These are phyloP conservation scores for Lipomyces anomalus DNA, from an alignment of 805 yeast genomes.

Conservation along the genomic window DNA sequence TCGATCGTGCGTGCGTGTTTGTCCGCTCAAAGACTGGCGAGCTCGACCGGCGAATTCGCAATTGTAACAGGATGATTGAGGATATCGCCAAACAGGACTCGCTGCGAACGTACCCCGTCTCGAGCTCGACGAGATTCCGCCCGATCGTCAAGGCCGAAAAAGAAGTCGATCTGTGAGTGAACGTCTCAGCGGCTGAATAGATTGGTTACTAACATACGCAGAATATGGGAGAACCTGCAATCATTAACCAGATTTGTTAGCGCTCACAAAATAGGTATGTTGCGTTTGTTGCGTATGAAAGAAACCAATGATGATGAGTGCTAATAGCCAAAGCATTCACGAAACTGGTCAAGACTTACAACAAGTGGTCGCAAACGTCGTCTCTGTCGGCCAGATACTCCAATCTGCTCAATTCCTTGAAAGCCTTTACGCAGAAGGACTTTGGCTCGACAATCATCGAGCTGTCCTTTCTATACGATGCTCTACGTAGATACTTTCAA, in stretches of 20 bases:
- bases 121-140: conserved; percentile 15
- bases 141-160: conserved; percentile 14
- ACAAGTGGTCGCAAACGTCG: conserved; percentile 40
- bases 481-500: conserved; percentile 34
- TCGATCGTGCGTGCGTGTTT: conserved; percentile 55
- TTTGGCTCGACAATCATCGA: conserved; percentile 57
- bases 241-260: conserved; percentile 64
- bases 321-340: conserved; percentile 36
- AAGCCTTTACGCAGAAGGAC: conserved; percentile 57
- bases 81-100: conserved; percentile 27
- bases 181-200: conserved; percentile 1
- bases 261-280: conserved; percentile 57
- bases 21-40: conserved; percentile 66
- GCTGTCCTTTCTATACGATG: conserved; percentile 50
- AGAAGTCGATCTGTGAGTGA: conserved; percentile 18
- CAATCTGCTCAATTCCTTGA: conserved; percentile 39
- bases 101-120: conserved; percentile 17
- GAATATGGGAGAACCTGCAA: conserved; percentile 49
- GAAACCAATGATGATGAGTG: not conserved
- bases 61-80: conserved; percentile 38
- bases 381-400: conserved; percentile 30
- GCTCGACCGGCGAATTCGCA: conserved; percentile 46
- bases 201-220: conserved; percentile 35
- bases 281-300: conserved; percentile 23
- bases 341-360: conserved; percentile 67